Conservation (phyloP, 768 basidiomycete species). For the Mycena haematopus region DNA sequence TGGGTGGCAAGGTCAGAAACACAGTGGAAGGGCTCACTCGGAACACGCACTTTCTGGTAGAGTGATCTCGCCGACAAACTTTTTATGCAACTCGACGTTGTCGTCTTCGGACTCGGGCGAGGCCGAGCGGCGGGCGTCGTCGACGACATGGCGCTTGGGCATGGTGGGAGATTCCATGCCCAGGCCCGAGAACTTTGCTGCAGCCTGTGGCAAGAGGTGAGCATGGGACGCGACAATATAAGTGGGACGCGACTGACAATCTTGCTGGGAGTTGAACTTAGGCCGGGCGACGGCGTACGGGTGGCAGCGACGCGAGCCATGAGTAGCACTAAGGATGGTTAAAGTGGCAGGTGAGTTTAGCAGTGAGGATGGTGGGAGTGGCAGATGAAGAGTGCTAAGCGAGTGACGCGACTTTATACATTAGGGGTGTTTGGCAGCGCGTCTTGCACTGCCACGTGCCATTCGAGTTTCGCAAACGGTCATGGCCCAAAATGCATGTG, state of each 20-base stretch:
- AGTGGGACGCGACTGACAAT: constrained; percentile 44
- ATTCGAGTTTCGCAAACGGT: no score
- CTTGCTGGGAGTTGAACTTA: constrained; percentile 62
- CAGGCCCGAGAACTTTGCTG: constrained; percentile 52
- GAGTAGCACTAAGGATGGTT: constrained; percentile 15
- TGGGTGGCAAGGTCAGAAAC: constrained; percentile 26
- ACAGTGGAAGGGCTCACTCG: background rate
- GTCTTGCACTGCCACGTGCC: no score
- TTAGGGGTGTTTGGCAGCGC: no score
- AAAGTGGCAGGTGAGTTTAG: constrained; percentile 10
- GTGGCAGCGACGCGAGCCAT: constrained; percentile 39
- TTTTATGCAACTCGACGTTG: constrained; percentile 45
- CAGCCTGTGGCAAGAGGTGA: constrained; percentile 42
- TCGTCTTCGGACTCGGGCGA: no score
- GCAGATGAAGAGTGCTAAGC: no score
- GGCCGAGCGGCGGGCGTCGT: constrained; percentile 43
- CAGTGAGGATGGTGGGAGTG: no score
- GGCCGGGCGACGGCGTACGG: constrained; percentile 40
- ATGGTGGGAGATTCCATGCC: constrained; percentile 49
- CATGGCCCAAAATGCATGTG: no score
- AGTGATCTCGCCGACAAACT: constrained; percentile 63
- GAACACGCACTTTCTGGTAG: constrained; percentile 49
- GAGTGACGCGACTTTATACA: constrained; percentile 30
- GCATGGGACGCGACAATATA: constrained; percentile 16
- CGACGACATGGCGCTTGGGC: constrained; percentile 37